Conservation (phyloP, 1,284 basidiomycete genomes). For the Gomphus bonarii region DNA sequence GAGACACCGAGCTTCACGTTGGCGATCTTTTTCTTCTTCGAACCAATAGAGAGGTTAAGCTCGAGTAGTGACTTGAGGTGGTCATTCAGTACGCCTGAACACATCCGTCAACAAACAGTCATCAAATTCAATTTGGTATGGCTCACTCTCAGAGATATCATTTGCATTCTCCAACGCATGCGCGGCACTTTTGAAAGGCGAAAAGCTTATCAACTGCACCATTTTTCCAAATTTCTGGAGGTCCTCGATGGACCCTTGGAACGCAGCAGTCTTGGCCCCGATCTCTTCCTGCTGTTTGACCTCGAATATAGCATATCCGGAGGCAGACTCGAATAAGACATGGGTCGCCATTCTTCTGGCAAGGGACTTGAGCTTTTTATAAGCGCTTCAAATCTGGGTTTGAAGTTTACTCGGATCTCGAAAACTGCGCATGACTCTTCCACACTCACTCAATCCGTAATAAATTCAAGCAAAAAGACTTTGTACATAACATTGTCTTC, state of each 20-base stretch:
- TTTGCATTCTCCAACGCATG: conserved; percentile 96
- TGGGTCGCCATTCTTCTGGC: conserved; percentile 58
- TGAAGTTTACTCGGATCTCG: background rate
- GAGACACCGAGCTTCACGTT: conserved; percentile 76
- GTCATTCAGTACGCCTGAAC: conserved; percentile 77
- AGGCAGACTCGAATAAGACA: conserved; percentile 90
- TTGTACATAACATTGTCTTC: too few species aligned
- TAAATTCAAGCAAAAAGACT: too few species aligned
- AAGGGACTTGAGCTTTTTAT: background rate
- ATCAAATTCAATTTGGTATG: background rate
- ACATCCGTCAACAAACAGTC: conserved; percentile 6
- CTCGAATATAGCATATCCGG: conserved; percentile 93
- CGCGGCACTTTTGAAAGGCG: conserved; percentile 91
- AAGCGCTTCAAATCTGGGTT: background rate
- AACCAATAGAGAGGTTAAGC: conserved; percentile 74
- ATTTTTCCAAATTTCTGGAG: conserved; percentile 90
- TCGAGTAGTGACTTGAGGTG: conserved; percentile 83
- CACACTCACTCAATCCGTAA: too few species aligned
- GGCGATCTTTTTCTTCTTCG: conserved; percentile 56
- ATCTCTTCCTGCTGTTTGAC: conserved; percentile 86
- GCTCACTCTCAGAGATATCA: conserved; percentile 89
- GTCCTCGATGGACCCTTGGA: conserved; percentile 84
- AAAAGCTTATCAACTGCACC: conserved; percentile 87
- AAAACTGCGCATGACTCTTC: too few species aligned
- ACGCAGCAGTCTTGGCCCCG: conserved; percentile 70